Percentiles rank a stretch among this genome's conserved stretches.
Evolutionary conservation across 495 filamentous ascomycete genomes (phyloP).

Genomic region (Halenospora varia): DNA sequence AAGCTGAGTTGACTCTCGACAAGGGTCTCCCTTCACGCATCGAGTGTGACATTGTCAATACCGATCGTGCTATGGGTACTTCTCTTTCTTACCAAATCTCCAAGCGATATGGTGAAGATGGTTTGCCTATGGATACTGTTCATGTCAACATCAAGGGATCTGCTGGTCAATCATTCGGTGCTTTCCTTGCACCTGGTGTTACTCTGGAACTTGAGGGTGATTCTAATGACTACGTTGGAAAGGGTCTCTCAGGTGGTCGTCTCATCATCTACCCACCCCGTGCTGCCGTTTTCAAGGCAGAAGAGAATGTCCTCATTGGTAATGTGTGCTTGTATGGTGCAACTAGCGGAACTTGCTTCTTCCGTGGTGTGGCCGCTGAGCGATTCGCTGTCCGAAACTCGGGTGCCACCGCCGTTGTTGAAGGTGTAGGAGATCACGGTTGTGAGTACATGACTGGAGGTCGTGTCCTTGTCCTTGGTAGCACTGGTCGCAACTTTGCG

Average conservation of each 20-base stretch:
- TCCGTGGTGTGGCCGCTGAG: conserved; percentile 96
- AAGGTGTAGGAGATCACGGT: conserved; percentile 96
- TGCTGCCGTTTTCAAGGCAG: conserved; percentile 89
- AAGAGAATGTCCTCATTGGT: conserved; percentile 95
- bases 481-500: conserved; percentile 98
- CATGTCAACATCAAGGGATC: conserved; percentile 99
- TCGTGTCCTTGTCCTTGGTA: conserved; percentile 83
- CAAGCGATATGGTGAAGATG: conserved; percentile 84
- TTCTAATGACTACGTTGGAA: conserved; percentile 97
- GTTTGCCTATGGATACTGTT: conserved; percentile 90
- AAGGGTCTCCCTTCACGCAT: conserved; percentile 94
- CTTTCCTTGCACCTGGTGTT: conserved; percentile 90
- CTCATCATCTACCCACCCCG: conserved; percentile 96
- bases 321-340: conserved; percentile 98
- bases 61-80: conserved; percentile 90
- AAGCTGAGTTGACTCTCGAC: conserved; percentile 93
- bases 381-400: conserved; percentile 98
- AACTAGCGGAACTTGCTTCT: conserved; percentile 90
- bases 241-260: conserved; percentile 92
- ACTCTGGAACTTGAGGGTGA: conserved; percentile 98
- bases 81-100: conserved; percentile 97
- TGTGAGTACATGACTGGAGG: conserved; percentile 99
- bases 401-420: conserved; percentile 92
- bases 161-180: conserved; percentile 96
- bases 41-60: conserved; percentile 98